A percentile compares a stretch with the other conserved stretches of the same genome.
Evolutionary conservation across 78 protist genomes (phyloP).

Genomic region (Chrysochromulina parva): DNA sequence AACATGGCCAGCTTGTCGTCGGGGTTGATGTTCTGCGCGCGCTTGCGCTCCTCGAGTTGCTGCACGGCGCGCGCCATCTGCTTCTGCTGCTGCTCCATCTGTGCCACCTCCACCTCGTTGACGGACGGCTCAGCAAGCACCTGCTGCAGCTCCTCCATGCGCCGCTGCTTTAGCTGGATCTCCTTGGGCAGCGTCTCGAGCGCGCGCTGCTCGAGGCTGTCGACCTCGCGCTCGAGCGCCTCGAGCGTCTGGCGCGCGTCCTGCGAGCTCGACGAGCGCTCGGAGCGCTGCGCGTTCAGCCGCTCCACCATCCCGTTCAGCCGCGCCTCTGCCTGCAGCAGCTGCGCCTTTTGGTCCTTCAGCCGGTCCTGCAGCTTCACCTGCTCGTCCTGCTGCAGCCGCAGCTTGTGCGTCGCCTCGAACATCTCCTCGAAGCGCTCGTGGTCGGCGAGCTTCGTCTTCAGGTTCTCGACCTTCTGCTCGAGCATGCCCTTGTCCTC

Average conservation of each 20-base stretch:
- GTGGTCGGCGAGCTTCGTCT: not conserved
- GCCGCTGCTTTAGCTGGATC: constrained; percentile 20
- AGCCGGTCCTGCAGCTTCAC: not conserved
- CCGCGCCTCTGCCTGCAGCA: not conserved
- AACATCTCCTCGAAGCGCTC: not conserved
- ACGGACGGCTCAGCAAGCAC: not conserved
- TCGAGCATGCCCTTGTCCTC: constrained; percentile 5
- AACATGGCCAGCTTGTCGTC: constrained; percentile 39
- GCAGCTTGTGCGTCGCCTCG: not conserved
- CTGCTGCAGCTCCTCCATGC: not conserved
- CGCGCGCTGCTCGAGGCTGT: not conserved
- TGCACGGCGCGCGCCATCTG: not conserved
- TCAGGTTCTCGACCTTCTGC: not conserved
- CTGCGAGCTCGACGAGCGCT: not conserved
- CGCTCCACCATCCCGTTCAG: not conserved
- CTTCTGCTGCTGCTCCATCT: constrained; percentile 9
- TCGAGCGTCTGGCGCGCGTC: not conserved
- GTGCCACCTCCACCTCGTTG: not conserved
- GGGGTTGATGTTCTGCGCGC: not conserved
- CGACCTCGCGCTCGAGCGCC: not conserved
- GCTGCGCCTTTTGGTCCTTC: not conserved
- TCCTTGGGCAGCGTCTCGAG: constrained; percentile 13
- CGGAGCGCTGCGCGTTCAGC: not conserved
- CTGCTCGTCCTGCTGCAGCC: constrained; percentile 26
- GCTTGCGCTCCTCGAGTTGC: not conserved